Evolutionary conservation across 345 rosid species (phyloP), one percentile per base, ranked within the genome.

Genomic region (Brassica cretica): DNA sequence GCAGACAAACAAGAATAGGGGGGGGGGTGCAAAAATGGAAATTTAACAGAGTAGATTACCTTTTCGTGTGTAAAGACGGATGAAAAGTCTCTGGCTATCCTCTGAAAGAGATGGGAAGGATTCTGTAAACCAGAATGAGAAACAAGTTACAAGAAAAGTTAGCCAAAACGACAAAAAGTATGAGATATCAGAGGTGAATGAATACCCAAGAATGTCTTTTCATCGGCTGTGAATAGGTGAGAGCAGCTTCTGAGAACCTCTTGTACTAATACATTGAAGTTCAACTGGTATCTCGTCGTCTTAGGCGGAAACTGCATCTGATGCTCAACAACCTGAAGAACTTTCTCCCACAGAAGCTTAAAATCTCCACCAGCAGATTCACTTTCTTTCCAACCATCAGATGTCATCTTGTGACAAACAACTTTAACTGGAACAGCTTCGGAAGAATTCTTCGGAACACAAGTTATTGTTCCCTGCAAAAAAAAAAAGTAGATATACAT

Each of bases 31-130:
- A 49, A 15, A 66, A 44, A 9, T 0, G 8, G 33, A 58, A 58
- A 33, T 41, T 41, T 24, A 16, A 73, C 27, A 60, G 32, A 74
- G 8, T 10, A 32, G 72, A 59, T 66, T 66, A 94, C 98, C 98
- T 92, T 89, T 94, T 46, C 98, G 86, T 29, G 85, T 79, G 82
- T 91, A 91, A 78, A 94, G 95, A 80, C 97, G 91, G 66, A 94
- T 79, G 75, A 94, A 94, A 75, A 94, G 90, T 85, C 95, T 87
- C 76, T 91, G 98, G 82, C 97, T 83, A 80, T 84, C 95, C 72
- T 84, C 86, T 39, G 93, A 82, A 44, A 92, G 89, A 25, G 86
- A 68, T 33, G 76, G 64, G 77, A 91, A 90, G 70, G 92, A 89
- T 75, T 88, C 98, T 94, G 94, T 65, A 55, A 82, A 82, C 33